Conservation (phyloP, 768 basidiomycete genomes). For the Hydnum rufescens region DNA sequence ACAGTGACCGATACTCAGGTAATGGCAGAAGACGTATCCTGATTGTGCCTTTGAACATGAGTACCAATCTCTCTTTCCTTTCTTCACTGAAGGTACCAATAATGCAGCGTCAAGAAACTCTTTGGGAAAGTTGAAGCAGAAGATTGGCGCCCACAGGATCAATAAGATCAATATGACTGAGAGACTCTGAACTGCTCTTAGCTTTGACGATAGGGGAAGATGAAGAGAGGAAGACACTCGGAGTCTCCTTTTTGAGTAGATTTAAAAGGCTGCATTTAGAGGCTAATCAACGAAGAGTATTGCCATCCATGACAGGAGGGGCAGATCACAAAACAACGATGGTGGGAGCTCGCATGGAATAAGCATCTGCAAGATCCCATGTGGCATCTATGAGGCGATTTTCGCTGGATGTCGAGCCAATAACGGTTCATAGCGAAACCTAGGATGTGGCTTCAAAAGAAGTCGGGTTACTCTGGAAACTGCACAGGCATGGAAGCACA, state of each 20-base stretch:
- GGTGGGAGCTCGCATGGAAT: neutral
- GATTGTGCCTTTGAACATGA: neutral
- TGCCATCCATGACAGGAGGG: neutral
- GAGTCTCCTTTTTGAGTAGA: constrained; percentile 8
- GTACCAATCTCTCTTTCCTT: neutral
- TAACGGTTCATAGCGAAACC: too few species aligned
- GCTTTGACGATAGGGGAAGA: neutral
- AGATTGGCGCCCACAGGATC: neutral
- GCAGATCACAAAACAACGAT: neutral
- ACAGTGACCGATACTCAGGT: too few species aligned
- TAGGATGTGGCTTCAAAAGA: too few species aligned
- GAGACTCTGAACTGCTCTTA: neutral
- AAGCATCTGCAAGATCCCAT: too few species aligned
- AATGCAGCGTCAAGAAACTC: neutral
- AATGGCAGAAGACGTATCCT: neutral
- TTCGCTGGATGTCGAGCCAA: too few species aligned
- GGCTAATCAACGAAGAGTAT: constrained; percentile 2
- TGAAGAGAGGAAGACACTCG: neutral
- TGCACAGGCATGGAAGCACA: too few species aligned
- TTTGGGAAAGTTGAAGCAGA: neutral
- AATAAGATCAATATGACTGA: neutral
- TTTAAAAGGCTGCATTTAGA: constrained; percentile 12
- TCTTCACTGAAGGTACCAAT: neutral
- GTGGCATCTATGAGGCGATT: too few species aligned
- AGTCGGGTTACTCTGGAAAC: too few species aligned